Percentiles rank a stretch among this genome's conserved stretches.
Conservation (phyloP, 768 basidiomycete species). For the Clavulina sp. region DNA sequence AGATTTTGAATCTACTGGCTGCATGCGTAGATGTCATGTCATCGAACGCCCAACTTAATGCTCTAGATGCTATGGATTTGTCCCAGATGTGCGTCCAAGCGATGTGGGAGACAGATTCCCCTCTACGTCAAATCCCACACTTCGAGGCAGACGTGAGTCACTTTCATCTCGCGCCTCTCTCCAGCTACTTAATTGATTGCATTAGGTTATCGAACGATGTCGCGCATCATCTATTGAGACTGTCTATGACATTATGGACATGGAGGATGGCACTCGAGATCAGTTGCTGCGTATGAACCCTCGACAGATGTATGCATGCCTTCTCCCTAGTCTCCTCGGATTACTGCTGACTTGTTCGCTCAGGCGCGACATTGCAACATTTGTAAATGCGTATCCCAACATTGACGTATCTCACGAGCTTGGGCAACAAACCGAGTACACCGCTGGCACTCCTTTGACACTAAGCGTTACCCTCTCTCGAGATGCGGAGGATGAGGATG, state of each 20-base stretch:
- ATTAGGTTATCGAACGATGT: conserved; percentile 66
- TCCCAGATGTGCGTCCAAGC: conserved; percentile 98
- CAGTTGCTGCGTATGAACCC: conserved; percentile 69
- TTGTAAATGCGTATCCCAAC: conserved; percentile 96
- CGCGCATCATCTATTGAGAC: conserved; percentile 66
- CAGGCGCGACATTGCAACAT: conserved; percentile 86
- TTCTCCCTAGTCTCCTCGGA: not conserved
- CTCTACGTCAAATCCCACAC: conserved; percentile 89
- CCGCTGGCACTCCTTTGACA: conserved; percentile 66
- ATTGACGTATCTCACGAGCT: conserved; percentile 79
- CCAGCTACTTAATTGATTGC: not conserved
- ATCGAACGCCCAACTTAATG: conserved; percentile 87
- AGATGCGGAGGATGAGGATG: conserved; percentile 67
- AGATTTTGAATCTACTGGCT: conserved; percentile 76
- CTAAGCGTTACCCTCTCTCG: conserved; percentile 64
- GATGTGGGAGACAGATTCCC: conserved; percentile 94
- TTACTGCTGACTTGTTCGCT: conserved; percentile 11
- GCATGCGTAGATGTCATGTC: conserved; percentile 98
- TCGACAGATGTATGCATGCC: conserved; percentile 55
- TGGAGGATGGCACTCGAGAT: conserved; percentile 84
- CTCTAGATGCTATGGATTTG: conserved; percentile 91
- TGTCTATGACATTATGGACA: conserved; percentile 96
- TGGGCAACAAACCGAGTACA: conserved; percentile 65
- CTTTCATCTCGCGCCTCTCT: not conserved
- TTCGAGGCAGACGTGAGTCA: conserved; percentile 68